Base-by-base conservation (phyloP, 306 rosid species). In the Senna siamea region DNA sequence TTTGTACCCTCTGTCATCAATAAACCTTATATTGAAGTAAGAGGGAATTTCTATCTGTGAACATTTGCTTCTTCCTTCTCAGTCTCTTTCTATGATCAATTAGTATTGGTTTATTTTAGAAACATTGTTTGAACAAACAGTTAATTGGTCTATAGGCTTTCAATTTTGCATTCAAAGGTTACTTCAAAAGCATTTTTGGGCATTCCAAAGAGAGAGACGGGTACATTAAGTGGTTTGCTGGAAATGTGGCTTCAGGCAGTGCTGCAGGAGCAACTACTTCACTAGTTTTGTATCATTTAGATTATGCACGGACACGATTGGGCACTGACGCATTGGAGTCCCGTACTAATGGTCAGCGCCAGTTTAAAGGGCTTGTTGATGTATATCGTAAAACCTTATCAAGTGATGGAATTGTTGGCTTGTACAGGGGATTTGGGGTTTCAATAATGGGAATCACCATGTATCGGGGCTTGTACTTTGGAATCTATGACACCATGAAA, bases 121-220 rank as follows among this genome's bases (percentile, higher is more conserved):
- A 79, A 83, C 58, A 9, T 57, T 77, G 58, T 70, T 81, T 86
- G 74, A 89, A 87, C 88, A 79, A 76, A 87, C 79, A 80, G 89
- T 89, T 92, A 78, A 87, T 85, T 88, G 90, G 84, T 83, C 80
- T 86, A 79, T 89, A 94, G 98, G 99, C 97, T 75, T 92, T 88
- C 99, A 94, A 94, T 93, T 94, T 94, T 88, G 99, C 99, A 43
- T 94, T 94, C 85, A 94, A 90, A 85, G 99, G 93, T 84, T 94
- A 94, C 91, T 94, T 92, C 93, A 94, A 89, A 87, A 83, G 87
- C 76, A 83, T 87, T 66, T 87, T 92, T 73, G 96, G 97, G 78
- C 66, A 70, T 76, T 94, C 95, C 75, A 89, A 82, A 86, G 99
- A 92, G 85, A 90, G 81, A 80, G 96, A 94, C 72, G 99, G 99